Conservation (phyloP, 345 rosid species). For the Excoecaria cochinchinensis region DNA sequence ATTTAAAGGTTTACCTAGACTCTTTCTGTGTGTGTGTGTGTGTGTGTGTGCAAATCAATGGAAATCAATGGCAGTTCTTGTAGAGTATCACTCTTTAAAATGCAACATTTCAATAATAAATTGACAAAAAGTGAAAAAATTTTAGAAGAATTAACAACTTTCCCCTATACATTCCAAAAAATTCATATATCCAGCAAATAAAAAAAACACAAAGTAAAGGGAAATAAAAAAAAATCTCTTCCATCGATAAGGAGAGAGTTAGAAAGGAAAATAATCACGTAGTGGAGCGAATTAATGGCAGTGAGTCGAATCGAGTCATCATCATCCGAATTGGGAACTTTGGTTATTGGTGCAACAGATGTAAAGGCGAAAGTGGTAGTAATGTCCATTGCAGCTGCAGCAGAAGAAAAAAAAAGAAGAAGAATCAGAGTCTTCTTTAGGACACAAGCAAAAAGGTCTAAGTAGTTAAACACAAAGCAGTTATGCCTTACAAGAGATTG, state of each 20-base stretch:
- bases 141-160: neutral
- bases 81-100: neutral
- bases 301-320: conserved; percentile 55
- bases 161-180: neutral
- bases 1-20: no score
- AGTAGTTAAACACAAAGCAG: neutral
- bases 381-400: conserved; percentile 11
- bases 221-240: no score
- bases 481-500: neutral
- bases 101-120: neutral
- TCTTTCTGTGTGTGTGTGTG: no score
- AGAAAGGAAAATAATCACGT: conserved; percentile 73
- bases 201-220: no score
- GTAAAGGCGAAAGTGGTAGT: conserved; percentile 21
- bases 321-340: conserved; percentile 37
- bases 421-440: conserved; percentile 47
- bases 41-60: no score
- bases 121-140: neutral
- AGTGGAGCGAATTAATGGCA: conserved; percentile 77
- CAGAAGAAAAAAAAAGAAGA: conserved; percentile 21
- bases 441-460: neutral
- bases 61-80: no score
- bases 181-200: neutral
- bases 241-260: conserved; percentile 66
- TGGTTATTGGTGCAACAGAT: conserved; percentile 13